Conservation (phyloP, 1,284 basidiomycete genomes). For the Golubevia sp. region DNA sequence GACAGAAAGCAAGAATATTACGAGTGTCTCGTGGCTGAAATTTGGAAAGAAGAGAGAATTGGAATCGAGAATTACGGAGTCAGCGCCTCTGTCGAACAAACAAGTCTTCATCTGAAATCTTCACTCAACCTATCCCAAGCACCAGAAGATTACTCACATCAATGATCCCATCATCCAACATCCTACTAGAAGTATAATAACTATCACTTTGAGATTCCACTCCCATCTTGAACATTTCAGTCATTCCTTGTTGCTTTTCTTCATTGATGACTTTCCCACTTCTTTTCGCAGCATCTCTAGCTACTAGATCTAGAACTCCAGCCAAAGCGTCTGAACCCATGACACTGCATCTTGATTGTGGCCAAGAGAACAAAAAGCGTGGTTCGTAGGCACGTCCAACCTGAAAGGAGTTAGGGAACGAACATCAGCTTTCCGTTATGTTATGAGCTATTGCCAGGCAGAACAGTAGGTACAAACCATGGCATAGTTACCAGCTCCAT, state of each 20-base stretch:
- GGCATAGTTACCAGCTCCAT: background rate
- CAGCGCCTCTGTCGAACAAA: background rate
- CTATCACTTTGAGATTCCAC: background rate
- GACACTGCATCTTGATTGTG: background rate
- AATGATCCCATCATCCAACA: background rate
- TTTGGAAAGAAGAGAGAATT: background rate
- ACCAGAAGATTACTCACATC: background rate
- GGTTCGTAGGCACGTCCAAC: background rate
- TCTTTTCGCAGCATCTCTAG: background rate
- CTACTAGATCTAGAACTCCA: background rate
- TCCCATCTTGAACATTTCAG: background rate
- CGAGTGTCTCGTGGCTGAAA: background rate
- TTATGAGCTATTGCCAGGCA: too few species aligned
- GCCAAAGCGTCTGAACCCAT: background rate
- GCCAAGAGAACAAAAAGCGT: background rate
- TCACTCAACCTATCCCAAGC: too few species aligned
- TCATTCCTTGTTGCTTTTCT: too few species aligned
- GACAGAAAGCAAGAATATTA: background rate
- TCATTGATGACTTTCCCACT: background rate
- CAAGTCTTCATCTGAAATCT: too few species aligned
- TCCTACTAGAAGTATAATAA: background rate
- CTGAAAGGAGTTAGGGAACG: too few species aligned
- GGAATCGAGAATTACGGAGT: background rate
- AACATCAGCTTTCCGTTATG: too few species aligned
- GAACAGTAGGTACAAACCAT: too few species aligned